Evolutionary conservation across 345 rosid species (phyloP), one percentile per base, ranked within the genome.

Genomic region (Hypericum androsaemum): DNA sequence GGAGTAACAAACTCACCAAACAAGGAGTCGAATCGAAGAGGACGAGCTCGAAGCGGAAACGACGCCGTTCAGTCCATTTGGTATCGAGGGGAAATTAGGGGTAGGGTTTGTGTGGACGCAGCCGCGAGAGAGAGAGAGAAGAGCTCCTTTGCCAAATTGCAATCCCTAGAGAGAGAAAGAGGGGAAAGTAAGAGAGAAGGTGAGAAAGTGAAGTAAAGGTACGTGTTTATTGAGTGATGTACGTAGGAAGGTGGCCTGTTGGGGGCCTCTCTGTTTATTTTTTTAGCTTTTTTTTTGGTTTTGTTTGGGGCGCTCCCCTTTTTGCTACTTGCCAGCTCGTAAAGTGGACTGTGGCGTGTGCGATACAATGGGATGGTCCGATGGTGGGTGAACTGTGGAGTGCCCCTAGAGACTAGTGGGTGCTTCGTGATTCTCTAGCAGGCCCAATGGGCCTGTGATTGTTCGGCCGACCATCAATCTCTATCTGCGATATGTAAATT

Each of bases 91-190:
- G 32, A 22, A 22, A 22, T 22, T 22, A 22, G 32, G 32, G 32
- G 32, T 22, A 22, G 32, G 32, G 32, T 22, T 22, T 22, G 32
- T 22, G 32, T 22, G 32, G 32, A 22, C 32, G 32, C 32, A 4
- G 32, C 32, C 32, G 32, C 1, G 32, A 22, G 32, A 22, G 1
- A 22, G 32, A 22, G 32, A 22, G 32, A 22, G 32, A 22, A 64
- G 70, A 75, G 74, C 65, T 73, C 80, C 86, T 77, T 75, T 55
- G 57, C 57, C 10, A 40, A 39, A 15, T 51, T 43, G 71, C 80
- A 69, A 80, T 64, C 76, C 78, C 82, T 70, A 75, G 69, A 48
- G 65, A 59, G 62, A 60, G 72, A 64, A 42, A 55, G 55, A 58
- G 28, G 50, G 42, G 39, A 66, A 57, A 59, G 74, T 7, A 10